Base-by-base conservation (phyloP, 805 yeast species). In the Teunomyces panamensis region DNA sequence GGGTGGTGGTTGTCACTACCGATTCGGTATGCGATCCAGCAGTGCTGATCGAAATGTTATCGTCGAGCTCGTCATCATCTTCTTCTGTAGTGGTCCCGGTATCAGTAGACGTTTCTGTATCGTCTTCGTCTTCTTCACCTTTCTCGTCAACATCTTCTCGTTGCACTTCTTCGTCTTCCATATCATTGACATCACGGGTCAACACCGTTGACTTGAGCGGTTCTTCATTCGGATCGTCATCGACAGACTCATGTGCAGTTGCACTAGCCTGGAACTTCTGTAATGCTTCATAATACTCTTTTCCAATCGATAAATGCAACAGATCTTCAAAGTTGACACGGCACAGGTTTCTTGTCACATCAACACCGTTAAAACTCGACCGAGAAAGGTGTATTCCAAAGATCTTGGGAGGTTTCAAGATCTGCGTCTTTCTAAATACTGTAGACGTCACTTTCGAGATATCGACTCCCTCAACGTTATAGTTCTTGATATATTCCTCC, bases 351-450 rank as follows among this genome's bases (percentile, higher is more conserved):
- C 96, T 78, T 7, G 84, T 75, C 1, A 87, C 79, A 13, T 77
- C 79, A 36, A 80, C 80, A 7, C 87, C 89, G 43, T 80, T 76
- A 60, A 78, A 90, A 36, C 86, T 77, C 0, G 97, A 91, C 56
- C 98, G 74, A 8, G 96, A 89, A 36, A 94, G 67, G 63, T 92
- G 98, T n/a, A 92, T 68, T 0, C 87, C 79, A 43, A 94, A 72
- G 5, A 88, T 68, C 46, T 78, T 74, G 0, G 99, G 97, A 3
- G 88, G 79, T 46, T 77, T 75, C 9, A 80, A 73, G 35, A 89
- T 75, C 20, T 75, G 73, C 0, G 84, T 80, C 51, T 77, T 78
- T 59, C 88, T 87, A 29, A 81, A 78, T 4, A 92, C 89, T 0
- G 84, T 79, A 0, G 92, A 79, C 39, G 80, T 78, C 3, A 87